Evolutionary conservation across 805 yeast species (phyloP).

Genomic region (Candida insectorum): DNA sequence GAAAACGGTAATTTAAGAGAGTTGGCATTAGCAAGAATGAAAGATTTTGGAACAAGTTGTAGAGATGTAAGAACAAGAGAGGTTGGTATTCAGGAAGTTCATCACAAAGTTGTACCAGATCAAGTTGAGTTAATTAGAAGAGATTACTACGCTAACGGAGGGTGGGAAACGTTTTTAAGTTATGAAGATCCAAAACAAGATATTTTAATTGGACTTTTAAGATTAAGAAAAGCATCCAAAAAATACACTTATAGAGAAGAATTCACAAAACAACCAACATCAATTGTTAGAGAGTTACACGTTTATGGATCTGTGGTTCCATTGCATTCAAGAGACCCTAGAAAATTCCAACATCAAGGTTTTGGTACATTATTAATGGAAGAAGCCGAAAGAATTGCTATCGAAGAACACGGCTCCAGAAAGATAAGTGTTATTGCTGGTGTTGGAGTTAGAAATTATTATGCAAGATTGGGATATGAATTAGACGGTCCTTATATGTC

Average conservation of each 20-base stretch:
- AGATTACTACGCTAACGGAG: conserved; percentile 96
- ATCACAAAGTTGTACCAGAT: conserved; percentile 93
- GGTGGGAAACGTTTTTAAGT: conserved; percentile 96
- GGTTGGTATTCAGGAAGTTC: conserved; percentile 98
- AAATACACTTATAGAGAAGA: conserved; percentile 90
- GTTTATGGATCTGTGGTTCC: conserved; percentile 98
- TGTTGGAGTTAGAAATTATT: conserved; percentile 96
- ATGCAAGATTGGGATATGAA: conserved; percentile 84
- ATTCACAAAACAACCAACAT: conserved; percentile 76
- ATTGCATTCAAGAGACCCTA: conserved; percentile 90
- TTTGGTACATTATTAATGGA: conserved; percentile 97
- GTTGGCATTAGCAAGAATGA: conserved; percentile 94
- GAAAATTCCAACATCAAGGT: conserved; percentile 98
- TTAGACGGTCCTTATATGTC: conserved; percentile 98
- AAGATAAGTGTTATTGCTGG: conserved; percentile 95
- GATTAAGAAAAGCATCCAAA: conserved; percentile 85
- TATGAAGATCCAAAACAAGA: conserved; percentile 98
- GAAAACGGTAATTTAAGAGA: conserved; percentile 97
- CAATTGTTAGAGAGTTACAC: conserved; percentile 94
- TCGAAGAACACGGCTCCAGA: conserved; percentile 88
- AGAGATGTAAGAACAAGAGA: conserved; percentile 97
- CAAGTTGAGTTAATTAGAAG: conserved; percentile 94
- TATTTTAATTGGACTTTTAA: conserved; percentile 83
- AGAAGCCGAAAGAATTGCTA: conserved; percentile 94
- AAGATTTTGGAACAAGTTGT: conserved; percentile 93